Evolutionary conservation across 202 grass and related monocot genomes (phyloP), one percentile per base, ranked within the genome.

Genomic region (Schoenoplectus tabernaemontani): DNA sequence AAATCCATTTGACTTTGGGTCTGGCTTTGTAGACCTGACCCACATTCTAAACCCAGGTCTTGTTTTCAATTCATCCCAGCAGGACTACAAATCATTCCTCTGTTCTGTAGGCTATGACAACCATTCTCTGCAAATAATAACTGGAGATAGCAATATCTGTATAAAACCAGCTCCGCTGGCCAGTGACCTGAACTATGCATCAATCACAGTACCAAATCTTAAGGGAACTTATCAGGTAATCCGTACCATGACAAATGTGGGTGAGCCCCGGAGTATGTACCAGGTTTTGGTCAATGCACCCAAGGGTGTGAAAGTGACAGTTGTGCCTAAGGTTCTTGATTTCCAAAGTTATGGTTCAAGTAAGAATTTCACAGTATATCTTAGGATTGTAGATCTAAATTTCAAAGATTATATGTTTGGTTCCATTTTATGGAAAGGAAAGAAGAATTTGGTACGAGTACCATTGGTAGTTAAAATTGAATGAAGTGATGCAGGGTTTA

Each of bases 61-160:
- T 6, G 66, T 96, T 73, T 96, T 91, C 16, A 83, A 96, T 66
- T 78, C 82, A 82, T 72, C 84, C 7, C 46, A 89, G 48, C 77
- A 70, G 77, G 89, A 96, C 78, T 92, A 96, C 64, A 92, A 72
- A 78, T 73, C 84, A 46, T 96, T 96, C 79, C 82, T 92, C 41
- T 92, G 93, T 68, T 64, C 84, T 7, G 71, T 83, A 58, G 90
- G 64, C 37, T 90, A 85, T 15, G 82, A 87, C 20, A 81, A 88
- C 3, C 53, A 48, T 1, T 85, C 87, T 33, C 79, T 96, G 67
- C 82, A 87, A 72, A 85, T 85, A 79, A 81, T 96, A 28, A 92
- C 93, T 17, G 79, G 86, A 86, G 87, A 90, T 64, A 88, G 75
- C 20, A 83, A 81, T 53, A 81, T 43, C n/a, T 92, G 89, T 79